These are phyloP conservation scores for Hymenotorrendiella dingleyae DNA, from an alignment of 2,329 filamentous ascomycete genomes.

Conservation along the genomic window DNA sequence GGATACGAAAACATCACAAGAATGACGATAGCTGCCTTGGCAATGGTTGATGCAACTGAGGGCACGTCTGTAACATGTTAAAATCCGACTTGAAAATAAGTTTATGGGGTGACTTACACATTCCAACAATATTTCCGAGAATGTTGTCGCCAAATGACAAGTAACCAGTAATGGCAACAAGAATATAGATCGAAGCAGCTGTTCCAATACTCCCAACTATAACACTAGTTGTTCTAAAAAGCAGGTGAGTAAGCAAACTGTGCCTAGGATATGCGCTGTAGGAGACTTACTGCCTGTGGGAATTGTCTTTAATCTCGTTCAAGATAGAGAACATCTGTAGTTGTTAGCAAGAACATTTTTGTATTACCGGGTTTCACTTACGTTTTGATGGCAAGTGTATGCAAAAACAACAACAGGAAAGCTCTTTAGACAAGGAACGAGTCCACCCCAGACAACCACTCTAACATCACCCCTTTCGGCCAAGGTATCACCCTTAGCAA, in stretches of 20 bases:
- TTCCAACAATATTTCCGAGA: constrained; percentile 85
- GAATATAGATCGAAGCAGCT: constrained; percentile 78
- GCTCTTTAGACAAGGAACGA: constrained; percentile 72
- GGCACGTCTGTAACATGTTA: constrained; percentile 48
- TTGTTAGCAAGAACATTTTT: constrained; percentile 31
- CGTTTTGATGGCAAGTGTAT: constrained; percentile 99
- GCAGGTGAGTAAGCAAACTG: constrained; percentile 2
- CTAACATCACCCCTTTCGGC: constrained; percentile 69
- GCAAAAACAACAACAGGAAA: constrained; percentile 96
- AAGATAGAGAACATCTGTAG: constrained; percentile 93
- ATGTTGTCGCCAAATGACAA: constrained; percentile 90
- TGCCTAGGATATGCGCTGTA: neutral
- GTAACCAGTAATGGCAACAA: constrained; percentile 93
- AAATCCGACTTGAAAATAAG: constrained; percentile 2
- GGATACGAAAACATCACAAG: constrained; percentile 96
- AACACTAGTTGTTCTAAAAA: constrained; percentile 64
- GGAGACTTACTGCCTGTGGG: constrained; percentile 45
- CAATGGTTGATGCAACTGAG: constrained; percentile 80
- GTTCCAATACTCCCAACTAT: constrained; percentile 80
- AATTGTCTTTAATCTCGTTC: constrained; percentile 87
- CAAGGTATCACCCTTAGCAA: constrained; percentile 68
- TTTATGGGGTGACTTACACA: constrained; percentile 56
- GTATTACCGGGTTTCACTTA: constrained; percentile 35
- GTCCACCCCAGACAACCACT: constrained; percentile 71
- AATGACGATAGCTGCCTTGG: constrained; percentile 89